Percentiles rank a stretch among this genome's conserved stretches.
These are phyloP conservation scores for Retiboletus flavoniger DNA, from an alignment of 1,284 basidiomycete species.

Conservation along the genomic window DNA sequence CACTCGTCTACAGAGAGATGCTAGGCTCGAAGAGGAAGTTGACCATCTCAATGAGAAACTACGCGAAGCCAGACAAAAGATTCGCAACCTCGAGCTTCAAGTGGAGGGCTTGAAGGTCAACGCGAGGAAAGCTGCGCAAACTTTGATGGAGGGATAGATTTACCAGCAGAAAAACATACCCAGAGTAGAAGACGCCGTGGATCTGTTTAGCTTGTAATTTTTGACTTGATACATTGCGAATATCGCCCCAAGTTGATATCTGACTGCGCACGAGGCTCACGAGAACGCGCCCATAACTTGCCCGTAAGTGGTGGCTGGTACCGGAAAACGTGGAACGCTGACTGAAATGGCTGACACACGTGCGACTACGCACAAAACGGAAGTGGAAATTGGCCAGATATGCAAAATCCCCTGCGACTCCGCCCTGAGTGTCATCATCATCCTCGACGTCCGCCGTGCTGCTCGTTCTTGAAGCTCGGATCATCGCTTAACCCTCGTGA, in stretches of 20 bases:
- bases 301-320: too few relatives aligned
- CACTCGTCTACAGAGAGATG: conserved; percentile 11
- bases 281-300: too few relatives aligned
- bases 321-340: conserved; percentile 40
- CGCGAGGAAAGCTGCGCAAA: conserved; percentile 64
- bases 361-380: conserved; percentile 10
- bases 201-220: conserved; percentile 12
- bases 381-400: background rate
- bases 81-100: conserved; percentile 78
- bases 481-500: background rate
- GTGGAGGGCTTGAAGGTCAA: conserved; percentile 76
- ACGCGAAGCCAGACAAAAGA: conserved; percentile 74
- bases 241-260: background rate
- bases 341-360: conserved; percentile 13
- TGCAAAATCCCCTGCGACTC: background rate
- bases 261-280: conserved; percentile 12
- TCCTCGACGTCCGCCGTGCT: background rate
- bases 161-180: conserved; percentile 7
- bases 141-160: conserved; percentile 42
- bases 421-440: background rate
- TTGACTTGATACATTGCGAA: background rate
- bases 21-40: conserved; percentile 56
- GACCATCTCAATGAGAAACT: conserved; percentile 60
- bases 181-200: background rate
- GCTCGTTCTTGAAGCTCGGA: background rate